These are phyloP conservation scores for Fraxinus baroniana DNA, from an alignment of 305 asterid species.

Conservation along the genomic window DNA sequence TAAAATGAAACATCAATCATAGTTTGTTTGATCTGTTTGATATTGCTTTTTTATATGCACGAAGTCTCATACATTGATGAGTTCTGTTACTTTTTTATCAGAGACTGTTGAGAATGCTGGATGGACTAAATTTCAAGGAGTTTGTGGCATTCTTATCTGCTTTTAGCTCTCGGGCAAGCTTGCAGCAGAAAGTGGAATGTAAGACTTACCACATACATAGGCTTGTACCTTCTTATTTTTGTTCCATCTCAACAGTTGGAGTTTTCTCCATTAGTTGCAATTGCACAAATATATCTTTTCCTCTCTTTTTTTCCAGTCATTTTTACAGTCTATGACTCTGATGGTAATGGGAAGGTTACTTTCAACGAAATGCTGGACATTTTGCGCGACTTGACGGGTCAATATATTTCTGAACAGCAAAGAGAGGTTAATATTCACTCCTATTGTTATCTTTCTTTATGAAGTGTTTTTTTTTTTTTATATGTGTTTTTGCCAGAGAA, in stretches of 20 bases:
- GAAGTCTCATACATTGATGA: not conserved
- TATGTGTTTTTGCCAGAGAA: not conserved
- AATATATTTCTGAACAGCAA: constrained; percentile 68
- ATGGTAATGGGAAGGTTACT: constrained; percentile 73
- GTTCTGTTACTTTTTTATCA: constrained; percentile 22
- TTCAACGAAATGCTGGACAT: constrained; percentile 70
- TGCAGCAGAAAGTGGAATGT: constrained; percentile 88
- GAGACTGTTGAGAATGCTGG: constrained; percentile 74
- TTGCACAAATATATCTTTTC: not conserved
- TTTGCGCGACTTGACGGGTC: constrained; percentile 81
- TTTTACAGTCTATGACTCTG: constrained; percentile 68
- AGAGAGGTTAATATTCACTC: constrained; percentile 55
- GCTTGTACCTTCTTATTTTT: not conserved
- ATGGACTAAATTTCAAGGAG: constrained; percentile 78
- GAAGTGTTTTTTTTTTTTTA: not conserved
- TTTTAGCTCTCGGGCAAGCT: constrained; percentile 72
- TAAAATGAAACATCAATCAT: not conserved
- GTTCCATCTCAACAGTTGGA: constrained; percentile 4
- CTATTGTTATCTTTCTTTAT: not conserved
- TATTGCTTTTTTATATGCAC: not conserved
- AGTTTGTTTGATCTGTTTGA: not conserved
- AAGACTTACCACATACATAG: constrained; percentile 26
- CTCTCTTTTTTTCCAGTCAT: constrained; percentile 48
- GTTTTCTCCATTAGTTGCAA: not conserved
- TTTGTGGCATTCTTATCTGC: constrained; percentile 79